These are phyloP conservation scores for Artemisia tridentata DNA, from an alignment of 129 eudicot genomes.

Conservation along the genomic window DNA sequence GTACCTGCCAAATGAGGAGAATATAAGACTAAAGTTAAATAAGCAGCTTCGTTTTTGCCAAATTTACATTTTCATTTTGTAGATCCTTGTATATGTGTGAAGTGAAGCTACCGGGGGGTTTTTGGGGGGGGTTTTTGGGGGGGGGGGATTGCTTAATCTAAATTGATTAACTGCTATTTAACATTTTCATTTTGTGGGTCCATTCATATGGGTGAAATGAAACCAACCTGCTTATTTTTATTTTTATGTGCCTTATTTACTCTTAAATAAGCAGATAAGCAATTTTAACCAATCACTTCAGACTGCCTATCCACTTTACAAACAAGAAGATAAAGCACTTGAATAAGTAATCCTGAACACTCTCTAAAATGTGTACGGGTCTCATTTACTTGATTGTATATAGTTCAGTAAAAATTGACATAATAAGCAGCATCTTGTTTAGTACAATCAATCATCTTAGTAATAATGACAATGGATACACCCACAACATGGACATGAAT, in stretches of 20 bases:
- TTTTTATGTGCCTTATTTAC: no score
- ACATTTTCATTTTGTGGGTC: constrained; percentile 1
- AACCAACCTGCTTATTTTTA: no score
- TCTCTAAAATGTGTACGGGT: neutral
- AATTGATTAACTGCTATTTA: neutral
- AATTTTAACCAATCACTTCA: no score
- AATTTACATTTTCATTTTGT: neutral
- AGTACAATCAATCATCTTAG: constrained; percentile 12
- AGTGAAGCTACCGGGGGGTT: no score
- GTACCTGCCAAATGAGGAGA: constrained; percentile 50
- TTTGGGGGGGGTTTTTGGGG: no score
- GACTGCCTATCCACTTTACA: no score
- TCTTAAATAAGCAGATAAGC: no score
- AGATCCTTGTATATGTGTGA: neutral
- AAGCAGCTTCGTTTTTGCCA: neutral
- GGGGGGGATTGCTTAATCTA: no score
- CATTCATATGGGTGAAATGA: no score
- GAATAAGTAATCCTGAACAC: no score
- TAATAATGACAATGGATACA: neutral
- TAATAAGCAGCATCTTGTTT: neutral
- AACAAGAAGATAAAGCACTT: no score
- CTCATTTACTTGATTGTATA: neutral
- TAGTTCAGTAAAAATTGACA: neutral
- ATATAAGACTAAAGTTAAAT: neutral
- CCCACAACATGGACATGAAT: neutral